Evolutionary conservation across 805 yeast species (phyloP).

Genomic region (Suhomyces prunicola): DNA sequence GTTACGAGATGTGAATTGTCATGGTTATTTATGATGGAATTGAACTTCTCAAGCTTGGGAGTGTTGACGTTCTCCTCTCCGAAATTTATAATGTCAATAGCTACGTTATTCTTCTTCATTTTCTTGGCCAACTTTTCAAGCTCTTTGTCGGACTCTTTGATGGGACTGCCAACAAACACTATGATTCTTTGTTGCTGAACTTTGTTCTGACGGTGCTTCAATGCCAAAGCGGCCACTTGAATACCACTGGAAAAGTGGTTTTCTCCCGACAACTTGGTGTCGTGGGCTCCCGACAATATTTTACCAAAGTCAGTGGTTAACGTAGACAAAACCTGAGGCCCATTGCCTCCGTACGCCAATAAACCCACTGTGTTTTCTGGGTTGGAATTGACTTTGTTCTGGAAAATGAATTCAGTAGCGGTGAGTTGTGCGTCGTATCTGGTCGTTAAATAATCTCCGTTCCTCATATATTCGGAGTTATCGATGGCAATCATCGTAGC

Average conservation of each 20-base stretch:
- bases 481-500: conserved; percentile 95
- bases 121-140: conserved; percentile 83
- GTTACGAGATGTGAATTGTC: conserved; percentile 81
- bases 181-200: conserved; percentile 88
- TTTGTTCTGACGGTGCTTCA: conserved; percentile 94
- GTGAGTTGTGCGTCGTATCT: conserved; percentile 92
- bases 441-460: conserved; percentile 88
- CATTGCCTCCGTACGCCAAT: conserved; percentile 79
- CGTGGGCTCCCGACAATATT: conserved; percentile 79
- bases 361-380: conserved; percentile 95
- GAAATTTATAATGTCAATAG: conserved; percentile 85
- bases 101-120: conserved; percentile 88
- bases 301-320: conserved; percentile 85
- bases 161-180: conserved; percentile 86
- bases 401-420: conserved; percentile 82
- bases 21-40: conserved; percentile 68
- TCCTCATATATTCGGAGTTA: conserved; percentile 93
- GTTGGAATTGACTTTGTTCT: conserved; percentile 79
- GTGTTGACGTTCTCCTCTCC: conserved; percentile 85
- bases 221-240: conserved; percentile 87
- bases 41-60: conserved; percentile 73
- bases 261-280: conserved; percentile 65
- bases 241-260: conserved; percentile 75
- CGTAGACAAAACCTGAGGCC: conserved; percentile 85
- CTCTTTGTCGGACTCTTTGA: conserved; percentile 63